phyloP scores from a whole-genome alignment of 2,329 filamentous ascomycete species.

The Capronia epimyces region DNA sequence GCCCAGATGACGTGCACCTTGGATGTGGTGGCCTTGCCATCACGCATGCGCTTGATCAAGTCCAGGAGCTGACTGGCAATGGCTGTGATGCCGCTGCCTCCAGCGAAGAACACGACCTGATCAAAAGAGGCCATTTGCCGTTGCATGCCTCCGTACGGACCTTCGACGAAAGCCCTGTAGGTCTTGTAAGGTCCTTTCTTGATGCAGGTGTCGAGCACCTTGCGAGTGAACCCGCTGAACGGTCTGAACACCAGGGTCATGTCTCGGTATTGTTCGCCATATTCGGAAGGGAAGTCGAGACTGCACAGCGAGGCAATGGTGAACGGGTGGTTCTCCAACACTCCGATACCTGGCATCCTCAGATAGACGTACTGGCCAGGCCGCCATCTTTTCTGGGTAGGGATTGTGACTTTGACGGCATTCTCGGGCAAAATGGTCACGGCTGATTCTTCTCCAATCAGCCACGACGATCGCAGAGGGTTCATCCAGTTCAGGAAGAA shows the following conservation, averaged over 20 bases:
- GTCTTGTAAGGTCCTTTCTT: constrained; percentile 85
- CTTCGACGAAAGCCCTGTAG: constrained; percentile 86
- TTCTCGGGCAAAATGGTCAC: constrained; percentile 87
- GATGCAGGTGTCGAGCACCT: constrained; percentile 74
- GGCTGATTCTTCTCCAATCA: constrained; percentile 86
- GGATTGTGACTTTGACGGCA: constrained; percentile 91
- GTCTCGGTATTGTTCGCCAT: constrained; percentile 80
- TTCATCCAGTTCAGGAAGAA: constrained; percentile 88
- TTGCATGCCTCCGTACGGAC: constrained; percentile 91
- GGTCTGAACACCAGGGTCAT: constrained; percentile 88
- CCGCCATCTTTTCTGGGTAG: constrained; percentile 86
- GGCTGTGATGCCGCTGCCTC: constrained; percentile 89
- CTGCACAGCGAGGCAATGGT: constrained; percentile 90
- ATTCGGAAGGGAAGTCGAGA: constrained; percentile 86
- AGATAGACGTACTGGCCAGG: constrained; percentile 94
- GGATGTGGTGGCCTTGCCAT: constrained; percentile 87
- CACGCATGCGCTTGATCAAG: constrained; percentile 93
- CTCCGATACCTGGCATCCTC: constrained; percentile 83
- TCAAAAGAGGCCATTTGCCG: constrained; percentile 87
- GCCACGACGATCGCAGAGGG: constrained; percentile 70
- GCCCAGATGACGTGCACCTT: constrained; percentile 92
- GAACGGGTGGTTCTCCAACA: constrained; percentile 92
- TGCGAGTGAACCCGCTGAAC: constrained; percentile 82
- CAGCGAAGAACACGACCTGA: constrained; percentile 85
- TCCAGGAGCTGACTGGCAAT: constrained; percentile 86